These are phyloP conservation scores for Paspalum vaginatum DNA, from an alignment of 176 grass and related monocot genomes.

Conservation along the genomic window DNA sequence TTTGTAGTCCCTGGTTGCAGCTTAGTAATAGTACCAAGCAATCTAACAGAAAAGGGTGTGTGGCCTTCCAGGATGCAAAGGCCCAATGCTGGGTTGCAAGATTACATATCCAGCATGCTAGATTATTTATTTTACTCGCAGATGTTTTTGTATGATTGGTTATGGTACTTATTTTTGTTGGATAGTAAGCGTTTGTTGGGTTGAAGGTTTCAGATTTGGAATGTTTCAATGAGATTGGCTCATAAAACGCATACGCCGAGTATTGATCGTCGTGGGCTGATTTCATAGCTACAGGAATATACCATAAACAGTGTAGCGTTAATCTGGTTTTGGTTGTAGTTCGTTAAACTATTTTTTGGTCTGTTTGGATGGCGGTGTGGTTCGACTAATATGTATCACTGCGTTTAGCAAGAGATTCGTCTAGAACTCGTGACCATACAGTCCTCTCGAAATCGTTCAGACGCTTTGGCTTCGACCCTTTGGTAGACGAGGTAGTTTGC, in stretches of 20 bases:
- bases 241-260: not conserved
- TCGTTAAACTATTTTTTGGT: too few relatives aligned
- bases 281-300: not conserved
- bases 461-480: not conserved
- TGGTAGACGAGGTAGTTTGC: not conserved
- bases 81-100: conserved; percentile 31
- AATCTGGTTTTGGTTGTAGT: too few relatives aligned
- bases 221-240: not conserved
- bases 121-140: conserved; percentile 36
- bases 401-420: too few relatives aligned
- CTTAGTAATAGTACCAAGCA: conserved; percentile 39
- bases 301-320: too few relatives aligned
- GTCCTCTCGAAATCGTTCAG: not conserved
- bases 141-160: conserved; percentile 11
- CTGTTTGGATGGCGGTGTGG: too few relatives aligned
- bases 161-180: conserved; percentile 10
- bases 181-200: not conserved
- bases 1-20: conserved; percentile 39
- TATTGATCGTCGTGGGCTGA: not conserved
- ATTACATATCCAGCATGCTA: conserved; percentile 32
- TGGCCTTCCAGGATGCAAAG: conserved; percentile 41
- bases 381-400: too few relatives aligned
- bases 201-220: not conserved
- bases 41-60: conserved; percentile 41
- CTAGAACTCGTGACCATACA: too few relatives aligned